These are phyloP conservation scores for Cyclotella atomus DNA, from an alignment of 108 stramenopile species.

Conservation along the genomic window DNA sequence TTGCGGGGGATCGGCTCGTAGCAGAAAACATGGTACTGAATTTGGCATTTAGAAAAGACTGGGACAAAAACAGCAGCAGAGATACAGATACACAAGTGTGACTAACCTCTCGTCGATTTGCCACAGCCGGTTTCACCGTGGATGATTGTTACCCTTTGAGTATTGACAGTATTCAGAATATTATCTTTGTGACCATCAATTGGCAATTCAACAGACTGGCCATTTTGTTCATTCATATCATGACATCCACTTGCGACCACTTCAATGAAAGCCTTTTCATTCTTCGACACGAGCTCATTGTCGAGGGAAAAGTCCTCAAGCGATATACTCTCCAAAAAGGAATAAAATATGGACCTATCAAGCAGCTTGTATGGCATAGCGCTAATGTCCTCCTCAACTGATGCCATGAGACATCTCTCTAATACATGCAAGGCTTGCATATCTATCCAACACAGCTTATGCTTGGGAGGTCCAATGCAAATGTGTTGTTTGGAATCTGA, in stretches of 20 bases:
- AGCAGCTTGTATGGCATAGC: slow-evolving; percentile 37
- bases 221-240: background rate
- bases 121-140: slow-evolving; percentile 77
- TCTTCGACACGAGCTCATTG: slow-evolving; percentile 33
- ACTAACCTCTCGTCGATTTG: background rate
- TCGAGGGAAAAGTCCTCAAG: slow-evolving; percentile 31
- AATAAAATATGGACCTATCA: slow-evolving; percentile 37
- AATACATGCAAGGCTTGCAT: slow-evolving; percentile 52
- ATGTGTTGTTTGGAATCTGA: background rate
- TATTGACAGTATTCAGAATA: slow-evolving; percentile 63
- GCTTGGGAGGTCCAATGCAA: slow-evolving; percentile 15
- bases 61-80: slow-evolving; percentile 77
- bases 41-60: slow-evolving; percentile 61
- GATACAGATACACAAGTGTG: background rate
- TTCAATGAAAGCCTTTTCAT: slow-evolving; percentile 23
- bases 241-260: slow-evolving; percentile 5
- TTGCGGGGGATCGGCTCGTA: slow-evolving; percentile 70
- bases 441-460: slow-evolving; percentile 42
- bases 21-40: slow-evolving; percentile 89
- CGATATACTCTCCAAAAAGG: slow-evolving; percentile 34
- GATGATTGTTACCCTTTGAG: slow-evolving; percentile 87
- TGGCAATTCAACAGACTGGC: slow-evolving; percentile 45
- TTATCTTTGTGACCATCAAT: slow-evolving; percentile 78
- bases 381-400: slow-evolving; percentile 9
- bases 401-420: slow-evolving; percentile 47